These are phyloP conservation scores for Sclerotiophoma versabilis DNA, from an alignment of 2,329 filamentous ascomycete species.

Conservation along the genomic window DNA sequence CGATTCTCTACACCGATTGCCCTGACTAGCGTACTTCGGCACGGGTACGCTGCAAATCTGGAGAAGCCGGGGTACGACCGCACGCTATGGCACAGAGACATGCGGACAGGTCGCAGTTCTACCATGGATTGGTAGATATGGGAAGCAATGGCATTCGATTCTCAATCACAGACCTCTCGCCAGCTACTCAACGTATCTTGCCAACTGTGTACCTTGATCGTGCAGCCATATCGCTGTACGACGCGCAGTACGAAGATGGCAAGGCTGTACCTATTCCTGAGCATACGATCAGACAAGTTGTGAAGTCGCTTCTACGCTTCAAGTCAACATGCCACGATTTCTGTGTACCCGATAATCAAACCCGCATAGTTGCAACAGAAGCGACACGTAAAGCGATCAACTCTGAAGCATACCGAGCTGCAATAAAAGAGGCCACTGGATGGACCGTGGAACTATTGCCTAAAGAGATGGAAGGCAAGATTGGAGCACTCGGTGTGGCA, in stretches of 20 bases:
- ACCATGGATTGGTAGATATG: slow-evolving; percentile 48
- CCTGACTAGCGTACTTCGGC: slow-evolving; percentile 20
- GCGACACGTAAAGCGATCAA: slow-evolving; percentile 85
- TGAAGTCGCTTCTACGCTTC: slow-evolving; percentile 73
- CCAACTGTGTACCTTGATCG: slow-evolving; percentile 80
- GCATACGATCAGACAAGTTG: slow-evolving; percentile 69
- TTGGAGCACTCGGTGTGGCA: slow-evolving; percentile 83
- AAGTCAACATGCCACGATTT: slow-evolving; percentile 73
- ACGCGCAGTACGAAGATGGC: slow-evolving; percentile 67
- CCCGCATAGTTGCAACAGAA: slow-evolving; percentile 84
- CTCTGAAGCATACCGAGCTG: slow-evolving; percentile 68
- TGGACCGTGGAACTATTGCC: slow-evolving; percentile 75
- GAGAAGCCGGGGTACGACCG: slow-evolving; percentile 20
- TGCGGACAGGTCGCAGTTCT: slow-evolving; percentile 27
- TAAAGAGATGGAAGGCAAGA: slow-evolving; percentile 80
- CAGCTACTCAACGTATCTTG: slow-evolving; percentile 73
- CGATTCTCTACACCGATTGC: slow-evolving; percentile 26
- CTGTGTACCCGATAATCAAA: slow-evolving; percentile 68
- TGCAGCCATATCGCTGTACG: slow-evolving; percentile 83
- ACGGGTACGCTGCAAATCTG: slow-evolving; percentile 23
- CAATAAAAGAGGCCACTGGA: slow-evolving; percentile 69
- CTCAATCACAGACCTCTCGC: slow-evolving; percentile 82
- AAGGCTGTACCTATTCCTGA: slow-evolving; percentile 60
- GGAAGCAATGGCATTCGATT: slow-evolving; percentile 87
- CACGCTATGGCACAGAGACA: slow-evolving; percentile 17